Percentiles rank a stretch among this genome's conserved stretches.
phyloP scores from a whole-genome alignment of 768 basidiomycete genomes.

The Kwoniella sp. region DNA sequence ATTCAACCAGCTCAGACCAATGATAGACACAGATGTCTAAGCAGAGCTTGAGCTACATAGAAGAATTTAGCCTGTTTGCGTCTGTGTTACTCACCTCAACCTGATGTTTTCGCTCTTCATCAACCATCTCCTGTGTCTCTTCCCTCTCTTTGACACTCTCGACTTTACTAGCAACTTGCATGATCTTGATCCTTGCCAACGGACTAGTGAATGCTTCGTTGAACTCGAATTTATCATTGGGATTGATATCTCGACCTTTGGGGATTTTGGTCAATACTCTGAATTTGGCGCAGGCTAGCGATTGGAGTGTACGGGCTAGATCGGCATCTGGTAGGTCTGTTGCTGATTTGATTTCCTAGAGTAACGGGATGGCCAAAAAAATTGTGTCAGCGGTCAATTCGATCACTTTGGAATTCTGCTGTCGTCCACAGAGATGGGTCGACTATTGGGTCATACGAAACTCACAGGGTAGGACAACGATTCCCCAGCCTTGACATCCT shows the following conservation, averaged over 20 bases:
- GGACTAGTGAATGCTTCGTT: slow-evolving; percentile 77
- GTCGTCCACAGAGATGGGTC: no score
- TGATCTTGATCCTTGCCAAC: slow-evolving; percentile 88
- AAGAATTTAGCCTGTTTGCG: no score
- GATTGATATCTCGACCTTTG: slow-evolving; percentile 75
- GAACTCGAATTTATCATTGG: slow-evolving; percentile 83
- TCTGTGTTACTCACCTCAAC: slow-evolving; percentile 80
- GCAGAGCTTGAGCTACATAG: no score
- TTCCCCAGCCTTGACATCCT: slow-evolving; percentile 68
- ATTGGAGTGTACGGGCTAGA: slow-evolving; percentile 88
- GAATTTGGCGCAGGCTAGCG: slow-evolving; percentile 91
- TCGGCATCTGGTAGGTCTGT: slow-evolving; percentile 75
- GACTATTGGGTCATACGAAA: background rate
- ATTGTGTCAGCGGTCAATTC: no score
- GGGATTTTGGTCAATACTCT: slow-evolving; percentile 91
- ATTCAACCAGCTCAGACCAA: no score
- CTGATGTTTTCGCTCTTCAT: slow-evolving; percentile 86
- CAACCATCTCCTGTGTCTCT: slow-evolving; percentile 85
- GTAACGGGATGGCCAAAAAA: no score
- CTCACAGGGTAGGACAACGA: slow-evolving; percentile 75
- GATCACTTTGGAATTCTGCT: no score
- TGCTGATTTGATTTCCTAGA: slow-evolving; percentile 77
- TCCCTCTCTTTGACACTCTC: slow-evolving; percentile 83
- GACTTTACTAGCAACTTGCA: slow-evolving; percentile 81
- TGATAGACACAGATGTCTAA: no score